These are phyloP conservation scores for Tetrapisispora nanseiensis DNA, from an alignment of 805 yeast genomes.

Conservation along the genomic window DNA sequence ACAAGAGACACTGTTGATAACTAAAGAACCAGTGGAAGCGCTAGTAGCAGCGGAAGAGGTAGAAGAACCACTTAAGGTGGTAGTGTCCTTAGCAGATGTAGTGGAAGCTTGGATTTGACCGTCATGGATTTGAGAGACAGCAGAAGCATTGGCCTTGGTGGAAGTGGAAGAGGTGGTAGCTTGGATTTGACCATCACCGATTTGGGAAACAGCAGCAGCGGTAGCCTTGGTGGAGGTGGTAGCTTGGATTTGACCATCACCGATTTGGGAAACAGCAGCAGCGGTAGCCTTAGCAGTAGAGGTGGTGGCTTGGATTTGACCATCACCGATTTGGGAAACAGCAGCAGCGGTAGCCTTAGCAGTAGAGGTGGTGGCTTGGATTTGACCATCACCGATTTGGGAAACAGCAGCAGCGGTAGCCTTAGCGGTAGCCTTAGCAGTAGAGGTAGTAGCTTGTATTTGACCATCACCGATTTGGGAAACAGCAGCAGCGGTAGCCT, in stretches of 20 bases:
- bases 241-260: slow-evolving; percentile 31
- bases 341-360: slow-evolving; percentile 27
- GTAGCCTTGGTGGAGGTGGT: slow-evolving; percentile 23
- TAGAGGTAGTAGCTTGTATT: slow-evolving; percentile 16
- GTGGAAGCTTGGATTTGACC: slow-evolving; percentile 31
- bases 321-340: slow-evolving; percentile 31
- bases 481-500: slow-evolving; percentile 15
- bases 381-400: slow-evolving; percentile 33
- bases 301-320: slow-evolving; percentile 29
- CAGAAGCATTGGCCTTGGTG: slow-evolving; percentile 23
- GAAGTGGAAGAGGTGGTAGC: slow-evolving; percentile 26
- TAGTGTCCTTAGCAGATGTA: slow-evolving; percentile 17
- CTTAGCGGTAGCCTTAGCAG: slow-evolving; percentile 8
- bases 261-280: slow-evolving; percentile 24
- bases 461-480: slow-evolving; percentile 39
- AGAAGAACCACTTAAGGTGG: slow-evolving; percentile 17
- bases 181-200: slow-evolving; percentile 36
- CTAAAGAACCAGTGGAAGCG: slow-evolving; percentile 16
- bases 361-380: slow-evolving; percentile 24
- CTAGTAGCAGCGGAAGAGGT: slow-evolving; percentile 17
- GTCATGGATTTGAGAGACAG: slow-evolving; percentile 35
- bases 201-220: slow-evolving; percentile 36
- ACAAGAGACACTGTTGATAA: slow-evolving; percentile 17
- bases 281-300: slow-evolving; percentile 21
- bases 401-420: slow-evolving; percentile 28